Evolutionary conservation across 768 basidiomycete genomes (phyloP), one percentile per base, ranked within the genome.

Genomic region (Mycena albidolilacea): DNA sequence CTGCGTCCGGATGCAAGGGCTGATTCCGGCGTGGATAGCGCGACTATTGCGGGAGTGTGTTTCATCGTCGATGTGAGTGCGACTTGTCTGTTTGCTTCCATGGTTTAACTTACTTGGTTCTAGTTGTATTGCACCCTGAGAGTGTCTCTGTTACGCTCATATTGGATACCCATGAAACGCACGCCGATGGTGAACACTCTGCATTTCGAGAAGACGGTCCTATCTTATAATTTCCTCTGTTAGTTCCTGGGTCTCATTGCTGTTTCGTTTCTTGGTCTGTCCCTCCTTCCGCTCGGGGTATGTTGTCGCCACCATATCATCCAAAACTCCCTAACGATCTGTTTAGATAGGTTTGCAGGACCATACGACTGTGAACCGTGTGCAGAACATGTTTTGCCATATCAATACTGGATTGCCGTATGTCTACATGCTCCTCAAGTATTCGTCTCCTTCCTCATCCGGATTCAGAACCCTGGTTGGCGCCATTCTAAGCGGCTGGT

Each of bases 51-150:
- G 19, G 72, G 75, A 54, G 67, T 70, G 23, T 66, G 69, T 54
- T 76, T 76, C 69, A 64, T 73, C 37, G 44, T 76, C 19, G 75
- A 76, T 57, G 75, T 76, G 5, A 35, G 66, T 58, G 30, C 63
- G 59, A 19, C 15, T 69, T 17, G 30, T 38, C 23, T 39, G 14
- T 64, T 4, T 54, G 17, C 37, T 15, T n/a, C n/a, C 23, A 52
- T 5, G 5, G 30, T 30, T 30, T 30, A 23, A 3, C 55, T 38
- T 21, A 60, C 14, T 60, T 10, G 30, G 38, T 44, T 58, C 52
- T 44, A 73, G 57, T 6, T 61, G 10, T 72, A 67, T 41, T 67
- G 17, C 57, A 37, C 67, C 37, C 59, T 73, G 64, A 60, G 65
- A 58, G 1, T 65, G 21, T n/a, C 64, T 38, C 1, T 69, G 39